Conservation (phyloP, 352 stramenopile species). For the Globisporangium rhizosaccharum region DNA sequence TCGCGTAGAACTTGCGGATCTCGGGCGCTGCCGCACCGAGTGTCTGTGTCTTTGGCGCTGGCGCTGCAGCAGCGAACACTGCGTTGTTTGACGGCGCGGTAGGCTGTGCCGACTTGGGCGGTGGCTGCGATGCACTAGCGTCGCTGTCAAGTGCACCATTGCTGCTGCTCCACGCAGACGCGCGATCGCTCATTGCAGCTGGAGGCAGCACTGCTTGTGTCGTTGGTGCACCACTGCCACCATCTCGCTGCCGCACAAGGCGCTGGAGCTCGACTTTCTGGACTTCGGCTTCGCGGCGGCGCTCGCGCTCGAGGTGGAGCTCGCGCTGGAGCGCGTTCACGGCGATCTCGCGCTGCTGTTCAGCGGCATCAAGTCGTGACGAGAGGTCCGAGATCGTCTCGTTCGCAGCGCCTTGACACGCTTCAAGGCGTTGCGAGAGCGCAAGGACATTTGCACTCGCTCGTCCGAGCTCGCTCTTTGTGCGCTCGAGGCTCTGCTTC, state of each 20-base stretch:
- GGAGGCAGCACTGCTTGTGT: not conserved
- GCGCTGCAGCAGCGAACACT: not conserved
- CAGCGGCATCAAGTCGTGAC: slow-evolving; percentile 33
- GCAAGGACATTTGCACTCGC: slow-evolving; percentile 36
- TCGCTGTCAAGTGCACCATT: not conserved
- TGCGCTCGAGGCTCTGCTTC: slow-evolving; percentile 46
- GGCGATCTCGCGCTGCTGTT: slow-evolving; percentile 48
- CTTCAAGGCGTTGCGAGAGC: slow-evolving; percentile 46
- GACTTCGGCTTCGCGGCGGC: slow-evolving; percentile 47
- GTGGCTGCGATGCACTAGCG: not conserved
- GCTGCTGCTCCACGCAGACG: slow-evolving; percentile 1
- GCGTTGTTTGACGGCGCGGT: slow-evolving; percentile 1
- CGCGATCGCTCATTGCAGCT: slow-evolving; percentile 3
- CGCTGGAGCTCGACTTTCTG: slow-evolving; percentile 59
- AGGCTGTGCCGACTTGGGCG: not conserved
- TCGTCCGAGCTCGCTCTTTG: slow-evolving; percentile 47
- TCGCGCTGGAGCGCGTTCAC: slow-evolving; percentile 38
- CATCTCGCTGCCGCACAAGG: slow-evolving; percentile 25
- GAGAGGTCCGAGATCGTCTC: slow-evolving; percentile 58
- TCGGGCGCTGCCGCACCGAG: slow-evolving; percentile 6
- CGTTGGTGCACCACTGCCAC: too few species aligned
- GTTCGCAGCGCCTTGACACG: slow-evolving; percentile 45
- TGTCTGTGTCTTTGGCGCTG: slow-evolving; percentile 12
- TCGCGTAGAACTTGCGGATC: slow-evolving; percentile 63
- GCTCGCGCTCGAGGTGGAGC: slow-evolving; percentile 53